Conservation (phyloP, 257 asterid genomes). For the Forsythia viridissima region DNA sequence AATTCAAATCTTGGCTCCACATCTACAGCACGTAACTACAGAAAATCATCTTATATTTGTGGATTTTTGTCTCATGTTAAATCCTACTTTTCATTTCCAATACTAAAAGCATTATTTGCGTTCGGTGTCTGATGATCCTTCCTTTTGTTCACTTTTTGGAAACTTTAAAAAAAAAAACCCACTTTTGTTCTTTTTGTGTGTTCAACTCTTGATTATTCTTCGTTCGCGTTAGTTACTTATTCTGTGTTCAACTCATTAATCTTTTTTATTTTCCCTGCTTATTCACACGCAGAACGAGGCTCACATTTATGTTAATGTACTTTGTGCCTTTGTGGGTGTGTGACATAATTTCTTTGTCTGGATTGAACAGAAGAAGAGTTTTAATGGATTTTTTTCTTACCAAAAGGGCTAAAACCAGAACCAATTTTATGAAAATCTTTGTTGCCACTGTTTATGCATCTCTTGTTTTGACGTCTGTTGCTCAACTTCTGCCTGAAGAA, state of each 20-base stretch:
- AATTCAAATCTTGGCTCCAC: no score
- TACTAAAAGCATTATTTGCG: no score
- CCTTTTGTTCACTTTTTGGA: background rate
- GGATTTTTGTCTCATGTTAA: no score
- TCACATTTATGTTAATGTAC: no score
- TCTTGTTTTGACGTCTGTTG: slow-evolving; percentile 34
- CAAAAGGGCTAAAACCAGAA: background rate
- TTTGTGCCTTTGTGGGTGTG: background rate
- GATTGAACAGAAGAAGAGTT: background rate
- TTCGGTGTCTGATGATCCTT: no score
- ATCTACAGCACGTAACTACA: no score
- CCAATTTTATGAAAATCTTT: slow-evolving; percentile 6
- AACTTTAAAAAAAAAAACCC: background rate
- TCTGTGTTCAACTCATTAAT: no score
- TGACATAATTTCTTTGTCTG: background rate
- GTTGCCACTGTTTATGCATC: slow-evolving; percentile 15
- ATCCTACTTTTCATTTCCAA: no score
- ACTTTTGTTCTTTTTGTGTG: background rate
- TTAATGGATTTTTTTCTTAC: slow-evolving; percentile 9
- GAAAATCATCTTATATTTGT: no score
- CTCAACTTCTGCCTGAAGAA: slow-evolving; percentile 53
- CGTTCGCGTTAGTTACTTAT: background rate
- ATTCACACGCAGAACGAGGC: no score
- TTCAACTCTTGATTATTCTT: background rate
- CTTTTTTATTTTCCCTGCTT: no score